Conservation (phyloP, 2,329 filamentous ascomycete species). For the Zasmidium cellare region DNA sequence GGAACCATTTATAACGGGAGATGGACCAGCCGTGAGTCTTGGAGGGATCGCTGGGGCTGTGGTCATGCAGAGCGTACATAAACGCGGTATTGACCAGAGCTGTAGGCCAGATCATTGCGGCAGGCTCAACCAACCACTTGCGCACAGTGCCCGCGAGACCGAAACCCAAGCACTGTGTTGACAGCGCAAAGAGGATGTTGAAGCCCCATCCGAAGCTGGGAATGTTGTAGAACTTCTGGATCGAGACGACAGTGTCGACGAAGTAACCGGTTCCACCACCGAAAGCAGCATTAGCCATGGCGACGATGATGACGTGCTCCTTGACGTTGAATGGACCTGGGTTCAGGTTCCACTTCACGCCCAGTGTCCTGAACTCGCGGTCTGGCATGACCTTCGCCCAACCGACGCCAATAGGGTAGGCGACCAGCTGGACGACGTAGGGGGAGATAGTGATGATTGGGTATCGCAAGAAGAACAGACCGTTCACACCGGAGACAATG, state of each 20-base stretch:
- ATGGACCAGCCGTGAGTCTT: slow-evolving; percentile 71
- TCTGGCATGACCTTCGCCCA: slow-evolving; percentile 52
- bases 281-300: slow-evolving; percentile 55
- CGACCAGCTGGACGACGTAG: slow-evolving; percentile 80
- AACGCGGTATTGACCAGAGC: slow-evolving; percentile 74
- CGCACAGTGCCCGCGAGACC: slow-evolving; percentile 80
- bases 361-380: slow-evolving; percentile 60
- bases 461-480: slow-evolving; percentile 88
- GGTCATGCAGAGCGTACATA: slow-evolving; percentile 61
- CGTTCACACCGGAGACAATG: slow-evolving; percentile 62
- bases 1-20: slow-evolving; percentile 81
- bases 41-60: slow-evolving; percentile 47
- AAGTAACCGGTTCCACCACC: slow-evolving; percentile 27
- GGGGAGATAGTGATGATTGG: slow-evolving; percentile 85
- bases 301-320: slow-evolving; percentile 30
- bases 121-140: slow-evolving; percentile 77
- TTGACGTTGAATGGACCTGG: slow-evolving; percentile 51
- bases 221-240: slow-evolving; percentile 75
- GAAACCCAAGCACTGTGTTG: slow-evolving; percentile 83
- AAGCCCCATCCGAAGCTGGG: slow-evolving; percentile 65
- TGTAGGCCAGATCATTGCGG: slow-evolving; percentile 91
- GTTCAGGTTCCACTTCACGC: slow-evolving; percentile 45
- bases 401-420: slow-evolving; percentile 76
- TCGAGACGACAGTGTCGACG: slow-evolving; percentile 26
- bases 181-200: slow-evolving; percentile 81